Evolutionary conservation across 2,329 filamentous ascomycete genomes (phyloP).

Genomic region (Didymella lethalis): DNA sequence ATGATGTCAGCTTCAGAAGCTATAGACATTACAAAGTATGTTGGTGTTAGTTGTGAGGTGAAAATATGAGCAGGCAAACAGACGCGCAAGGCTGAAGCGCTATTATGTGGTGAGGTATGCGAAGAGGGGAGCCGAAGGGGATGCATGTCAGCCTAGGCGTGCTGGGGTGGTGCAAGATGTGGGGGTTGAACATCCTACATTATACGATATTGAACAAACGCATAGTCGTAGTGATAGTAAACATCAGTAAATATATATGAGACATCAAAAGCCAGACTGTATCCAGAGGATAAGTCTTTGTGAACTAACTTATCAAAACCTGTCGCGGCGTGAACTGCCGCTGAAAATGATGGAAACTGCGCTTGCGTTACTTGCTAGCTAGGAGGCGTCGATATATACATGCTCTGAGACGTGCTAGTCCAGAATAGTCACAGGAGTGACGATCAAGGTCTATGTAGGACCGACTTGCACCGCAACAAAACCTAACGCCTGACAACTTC

Average conservation of each 20-base stretch:
- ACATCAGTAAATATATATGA: background rate
- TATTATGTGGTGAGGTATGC: background rate
- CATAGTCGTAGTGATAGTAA: background rate
- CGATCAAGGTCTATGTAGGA: too few relatives aligned
- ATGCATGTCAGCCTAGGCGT: constrained; percentile 1
- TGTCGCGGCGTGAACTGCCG: too few relatives aligned
- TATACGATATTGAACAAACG: background rate
- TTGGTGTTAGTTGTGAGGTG: too few relatives aligned
- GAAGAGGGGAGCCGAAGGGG: constrained; percentile 7
- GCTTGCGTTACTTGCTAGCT: too few relatives aligned
- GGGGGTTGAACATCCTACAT: background rate
- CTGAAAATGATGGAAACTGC: too few relatives aligned
- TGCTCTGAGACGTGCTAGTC: too few relatives aligned
- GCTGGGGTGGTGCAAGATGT: background rate
- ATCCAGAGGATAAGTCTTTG: background rate
- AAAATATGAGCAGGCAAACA: too few relatives aligned
- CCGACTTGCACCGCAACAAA: too few relatives aligned
- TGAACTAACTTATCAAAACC: background rate
- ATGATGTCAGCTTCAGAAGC: background rate
- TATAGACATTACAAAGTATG: background rate
- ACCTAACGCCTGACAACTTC: background rate
- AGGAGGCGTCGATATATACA: too few relatives aligned
- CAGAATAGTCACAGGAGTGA: too few relatives aligned
- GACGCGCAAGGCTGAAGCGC: background rate
- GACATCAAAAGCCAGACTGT: background rate